A percentile compares a stretch with the other conserved stretches of the same genome.
Conservation (phyloP, 192 early-diverging fungal species). For the Oehlia diaphana region DNA sequence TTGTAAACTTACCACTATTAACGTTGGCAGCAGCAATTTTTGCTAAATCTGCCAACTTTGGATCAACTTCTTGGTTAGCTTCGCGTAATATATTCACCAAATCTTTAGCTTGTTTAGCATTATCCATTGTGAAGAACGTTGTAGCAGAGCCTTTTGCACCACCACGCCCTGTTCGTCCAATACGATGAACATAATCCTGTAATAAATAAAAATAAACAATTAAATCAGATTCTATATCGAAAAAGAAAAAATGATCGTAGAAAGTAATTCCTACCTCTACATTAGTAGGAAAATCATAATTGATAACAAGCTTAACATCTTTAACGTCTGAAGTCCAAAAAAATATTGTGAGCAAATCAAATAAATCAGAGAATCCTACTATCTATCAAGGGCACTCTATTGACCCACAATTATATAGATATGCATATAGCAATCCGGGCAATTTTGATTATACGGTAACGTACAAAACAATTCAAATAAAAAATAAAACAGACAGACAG, state of each 20-base stretch:
- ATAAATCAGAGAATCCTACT: not conserved
- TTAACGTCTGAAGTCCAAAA: conserved; percentile 68
- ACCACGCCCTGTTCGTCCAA: conserved; percentile 96
- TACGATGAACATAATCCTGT: conserved; percentile 88
- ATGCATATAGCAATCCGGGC: conserved; percentile 10
- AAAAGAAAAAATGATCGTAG: not conserved
- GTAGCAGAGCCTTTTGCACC: conserved; percentile 86
- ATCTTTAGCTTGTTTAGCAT: conserved; percentile 80
- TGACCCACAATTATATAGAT: conserved; percentile 10
- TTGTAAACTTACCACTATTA: conserved; percentile 26
- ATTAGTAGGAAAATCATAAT: conserved; percentile 92
- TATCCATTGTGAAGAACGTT: conserved; percentile 91
- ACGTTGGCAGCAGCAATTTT: conserved; percentile 45
- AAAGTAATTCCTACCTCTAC: conserved; percentile 48
- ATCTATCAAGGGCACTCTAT: not conserved
- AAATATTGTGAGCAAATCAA: conserved; percentile 39
- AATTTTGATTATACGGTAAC: conserved; percentile 18
- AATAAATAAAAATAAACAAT: conserved; percentile 34
- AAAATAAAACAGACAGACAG: conserved; percentile 5
- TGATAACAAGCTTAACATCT: conserved; percentile 97
- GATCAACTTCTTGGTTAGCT: conserved; percentile 87
- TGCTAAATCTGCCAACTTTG: conserved; percentile 70
- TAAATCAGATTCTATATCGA: not conserved
- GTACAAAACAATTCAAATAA: conserved; percentile 9
- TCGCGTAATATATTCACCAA: conserved; percentile 86